phyloP scores from a whole-genome alignment of 2,329 filamentous ascomycete genomes.

The Chrysoporthe cubensis region DNA sequence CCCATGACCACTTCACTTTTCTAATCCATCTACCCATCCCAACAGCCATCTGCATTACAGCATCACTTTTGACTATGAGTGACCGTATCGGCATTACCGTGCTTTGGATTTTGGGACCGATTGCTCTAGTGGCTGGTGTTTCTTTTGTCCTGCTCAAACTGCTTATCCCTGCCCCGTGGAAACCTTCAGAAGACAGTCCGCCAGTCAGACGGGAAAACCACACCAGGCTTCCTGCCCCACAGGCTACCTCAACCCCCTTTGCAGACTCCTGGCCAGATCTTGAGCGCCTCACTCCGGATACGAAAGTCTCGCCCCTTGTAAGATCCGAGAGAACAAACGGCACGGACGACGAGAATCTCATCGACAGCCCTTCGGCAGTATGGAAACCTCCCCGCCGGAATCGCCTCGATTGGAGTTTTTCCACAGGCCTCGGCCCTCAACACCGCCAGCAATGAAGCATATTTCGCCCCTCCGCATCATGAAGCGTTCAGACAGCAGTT shows the following conservation, averaged over 20 bases:
- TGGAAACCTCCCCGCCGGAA: slow-evolving; percentile 41
- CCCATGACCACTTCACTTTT: slow-evolving; percentile 21
- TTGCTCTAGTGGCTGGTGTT: slow-evolving; percentile 21
- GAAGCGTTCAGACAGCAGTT: slow-evolving; percentile 43
- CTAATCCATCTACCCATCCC: slow-evolving; percentile 7
- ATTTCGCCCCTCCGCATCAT: slow-evolving; percentile 55
- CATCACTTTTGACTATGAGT: slow-evolving; percentile 29
- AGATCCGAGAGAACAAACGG: not conserved
- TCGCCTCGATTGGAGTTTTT: slow-evolving; percentile 39
- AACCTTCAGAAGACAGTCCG: not conserved
- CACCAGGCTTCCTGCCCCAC: not conserved
- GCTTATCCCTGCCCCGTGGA: not conserved
- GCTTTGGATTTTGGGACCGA: slow-evolving; percentile 23
- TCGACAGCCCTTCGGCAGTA: slow-evolving; percentile 30
- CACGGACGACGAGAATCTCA: slow-evolving; percentile 11
- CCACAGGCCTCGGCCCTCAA: slow-evolving; percentile 30
- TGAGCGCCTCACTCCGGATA: slow-evolving; percentile 31
- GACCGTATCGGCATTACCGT: slow-evolving; percentile 18
- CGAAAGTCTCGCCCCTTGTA: not conserved
- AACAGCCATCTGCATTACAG: slow-evolving; percentile 14
- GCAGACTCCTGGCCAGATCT: slow-evolving; percentile 42
- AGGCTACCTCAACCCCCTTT: not conserved
- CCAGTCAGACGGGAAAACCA: not conserved
- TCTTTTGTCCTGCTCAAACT: slow-evolving; percentile 24
- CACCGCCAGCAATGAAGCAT: slow-evolving; percentile 24